A percentile compares a stretch with the other conserved stretches of the same genome.
phyloP scores from a whole-genome alignment of 2,329 filamentous ascomycete species.

The Cladosporium colombiae region DNA sequence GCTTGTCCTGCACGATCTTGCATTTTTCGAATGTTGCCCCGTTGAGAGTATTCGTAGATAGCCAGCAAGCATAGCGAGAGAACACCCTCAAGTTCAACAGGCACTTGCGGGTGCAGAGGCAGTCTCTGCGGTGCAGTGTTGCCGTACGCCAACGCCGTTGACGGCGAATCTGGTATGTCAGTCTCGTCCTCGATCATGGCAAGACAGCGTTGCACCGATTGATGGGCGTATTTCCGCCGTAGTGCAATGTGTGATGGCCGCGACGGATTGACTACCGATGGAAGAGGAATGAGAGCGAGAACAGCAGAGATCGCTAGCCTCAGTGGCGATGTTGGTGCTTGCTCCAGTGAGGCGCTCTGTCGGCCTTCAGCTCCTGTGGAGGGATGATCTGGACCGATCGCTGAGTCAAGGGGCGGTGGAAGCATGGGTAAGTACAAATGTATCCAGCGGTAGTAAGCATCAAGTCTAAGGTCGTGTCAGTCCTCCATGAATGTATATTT shows the following conservation, averaged over 20 bases:
- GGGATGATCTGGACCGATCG: conserved; percentile 35
- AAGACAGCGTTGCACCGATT: conserved; percentile 50
- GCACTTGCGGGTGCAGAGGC: conserved; percentile 49
- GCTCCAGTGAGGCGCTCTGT: background rate
- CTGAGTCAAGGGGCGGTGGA: conserved; percentile 43
- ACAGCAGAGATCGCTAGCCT: conserved; percentile 52
- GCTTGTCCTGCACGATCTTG: conserved; percentile 51
- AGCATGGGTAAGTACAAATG: conserved; percentile 55
- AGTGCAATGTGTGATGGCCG: conserved; percentile 46
- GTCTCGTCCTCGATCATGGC: conserved; percentile 53
- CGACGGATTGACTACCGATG: conserved; percentile 42
- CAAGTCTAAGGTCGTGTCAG: conserved; percentile 39
- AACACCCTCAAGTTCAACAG: conserved; percentile 51
- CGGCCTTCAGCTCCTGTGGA: background rate
- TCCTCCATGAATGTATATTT: background rate
- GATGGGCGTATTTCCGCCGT: conserved; percentile 52
- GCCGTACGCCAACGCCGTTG: conserved; percentile 46
- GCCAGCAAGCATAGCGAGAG: conserved; percentile 52
- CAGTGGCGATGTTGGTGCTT: conserved; percentile 39
- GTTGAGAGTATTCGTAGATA: conserved; percentile 56
- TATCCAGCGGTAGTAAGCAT: conserved; percentile 56
- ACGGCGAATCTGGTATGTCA: conserved; percentile 51
- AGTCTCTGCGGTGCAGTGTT: conserved; percentile 37
- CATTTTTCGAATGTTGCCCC: conserved; percentile 57
- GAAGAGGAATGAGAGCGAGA: conserved; percentile 51